Percentiles rank a stretch among this genome's conserved stretches.
These are phyloP conservation scores for Podaxis pistillaris DNA, from an alignment of 768 basidiomycete genomes.

Conservation along the genomic window DNA sequence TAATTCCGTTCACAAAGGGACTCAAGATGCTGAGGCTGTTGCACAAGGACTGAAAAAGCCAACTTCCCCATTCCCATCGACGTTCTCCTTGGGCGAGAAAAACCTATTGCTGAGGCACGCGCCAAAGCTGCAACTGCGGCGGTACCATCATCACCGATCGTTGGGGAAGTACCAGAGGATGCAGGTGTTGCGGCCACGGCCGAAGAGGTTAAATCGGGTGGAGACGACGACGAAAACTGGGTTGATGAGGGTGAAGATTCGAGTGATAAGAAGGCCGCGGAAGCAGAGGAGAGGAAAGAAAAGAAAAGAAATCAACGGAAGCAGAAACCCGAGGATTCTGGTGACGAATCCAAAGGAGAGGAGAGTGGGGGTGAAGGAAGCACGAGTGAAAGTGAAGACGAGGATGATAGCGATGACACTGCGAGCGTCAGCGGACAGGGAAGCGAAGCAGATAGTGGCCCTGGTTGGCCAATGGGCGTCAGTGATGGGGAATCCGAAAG, in stretches of 20 bases:
- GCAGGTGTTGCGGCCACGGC: not conserved
- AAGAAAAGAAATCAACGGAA: not conserved
- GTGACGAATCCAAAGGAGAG: not conserved
- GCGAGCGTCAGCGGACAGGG: not conserved
- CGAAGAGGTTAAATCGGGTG: not conserved
- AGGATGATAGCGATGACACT: not conserved
- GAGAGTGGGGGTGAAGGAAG: not conserved
- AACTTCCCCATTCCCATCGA: not conserved
- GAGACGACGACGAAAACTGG: not conserved
- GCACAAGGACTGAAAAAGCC: not conserved
- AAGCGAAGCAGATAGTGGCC: not conserved
- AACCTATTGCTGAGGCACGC: not conserved
- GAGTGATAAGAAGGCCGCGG: not conserved
- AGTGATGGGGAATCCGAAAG: not conserved
- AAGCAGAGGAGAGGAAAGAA: not conserved
- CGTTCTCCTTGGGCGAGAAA: constrained; percentile 1
- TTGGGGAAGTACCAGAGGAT: not conserved
- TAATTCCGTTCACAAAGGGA: not conserved
- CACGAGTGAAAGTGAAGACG: not conserved
- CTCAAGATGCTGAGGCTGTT: not conserved
- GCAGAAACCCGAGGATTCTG: not conserved
- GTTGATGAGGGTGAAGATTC: not conserved
- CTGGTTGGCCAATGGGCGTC: not conserved
- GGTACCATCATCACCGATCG: not conserved
- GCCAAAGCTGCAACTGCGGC: not conserved